Percentiles rank a stretch among this genome's conserved stretches.
Conservation (phyloP, 2,329 filamentous ascomycete species). For the Hypoxylon sp. region DNA sequence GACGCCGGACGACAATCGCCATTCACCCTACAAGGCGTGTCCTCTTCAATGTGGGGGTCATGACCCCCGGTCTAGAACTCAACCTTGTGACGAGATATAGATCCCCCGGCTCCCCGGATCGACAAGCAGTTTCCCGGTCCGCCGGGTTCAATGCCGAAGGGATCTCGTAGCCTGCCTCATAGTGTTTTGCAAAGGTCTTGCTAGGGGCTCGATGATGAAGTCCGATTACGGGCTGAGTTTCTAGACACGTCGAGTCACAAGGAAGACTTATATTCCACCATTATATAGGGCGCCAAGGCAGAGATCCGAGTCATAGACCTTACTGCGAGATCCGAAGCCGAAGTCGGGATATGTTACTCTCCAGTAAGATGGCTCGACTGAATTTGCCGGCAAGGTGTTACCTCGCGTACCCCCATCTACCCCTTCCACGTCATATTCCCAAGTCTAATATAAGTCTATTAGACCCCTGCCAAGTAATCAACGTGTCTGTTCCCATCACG, state of each 20-base stretch:
- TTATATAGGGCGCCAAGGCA: slow-evolving; percentile 36
- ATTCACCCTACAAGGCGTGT: slow-evolving; percentile 24
- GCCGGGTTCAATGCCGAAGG: slow-evolving; percentile 41
- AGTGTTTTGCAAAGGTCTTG: background rate
- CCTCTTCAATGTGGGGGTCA: slow-evolving; percentile 38
- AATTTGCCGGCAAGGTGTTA: slow-evolving; percentile 39
- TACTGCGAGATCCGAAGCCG: slow-evolving; percentile 27
- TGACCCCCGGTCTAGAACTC: slow-evolving; percentile 23
- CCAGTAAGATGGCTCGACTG: slow-evolving; percentile 19
- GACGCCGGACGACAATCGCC: slow-evolving; percentile 16
- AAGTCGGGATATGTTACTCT: slow-evolving; percentile 34
- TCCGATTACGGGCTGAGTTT: slow-evolving; percentile 28
- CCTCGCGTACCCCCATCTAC: slow-evolving; percentile 18
- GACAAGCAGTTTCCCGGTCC: slow-evolving; percentile 32
- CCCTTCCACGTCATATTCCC: slow-evolving; percentile 27
- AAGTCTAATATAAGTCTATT: slow-evolving; percentile 25
- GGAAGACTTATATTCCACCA: slow-evolving; percentile 23
- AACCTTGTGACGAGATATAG: slow-evolving; percentile 18
- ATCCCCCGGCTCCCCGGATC: slow-evolving; percentile 33
- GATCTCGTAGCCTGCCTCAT: slow-evolving; percentile 10
- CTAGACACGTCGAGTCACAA: slow-evolving; percentile 19
- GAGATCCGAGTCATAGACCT: background rate
- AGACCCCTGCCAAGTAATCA: slow-evolving; percentile 23
- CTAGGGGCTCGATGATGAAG: slow-evolving; percentile 9
- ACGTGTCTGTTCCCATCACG: slow-evolving; percentile 9